Base-by-base conservation (phyloP, 768 basidiomycete genomes). In the Candolleomyces eurysporus region DNA sequence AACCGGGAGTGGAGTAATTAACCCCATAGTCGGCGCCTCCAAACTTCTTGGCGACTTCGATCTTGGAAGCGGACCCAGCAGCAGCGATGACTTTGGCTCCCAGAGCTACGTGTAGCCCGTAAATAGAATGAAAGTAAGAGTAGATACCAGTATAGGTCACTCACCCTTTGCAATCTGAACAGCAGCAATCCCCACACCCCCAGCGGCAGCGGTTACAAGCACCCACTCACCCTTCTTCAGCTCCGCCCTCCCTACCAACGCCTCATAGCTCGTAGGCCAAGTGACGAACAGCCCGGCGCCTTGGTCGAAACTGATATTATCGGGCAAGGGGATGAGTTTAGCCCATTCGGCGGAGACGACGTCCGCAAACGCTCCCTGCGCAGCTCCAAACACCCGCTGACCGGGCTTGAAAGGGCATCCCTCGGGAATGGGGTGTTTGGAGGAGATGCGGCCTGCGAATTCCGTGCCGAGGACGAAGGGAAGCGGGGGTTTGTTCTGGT, bases 51-150 rank as follows among this genome's bases (percentile, higher is more conserved):
- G 88, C 90, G 42, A 98, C 81, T 30, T 91, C 86, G 7, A 96
- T 79, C 73, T 99, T 99, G 46, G 80, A 76, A 32, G 79, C 78
- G 16, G 92, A 91, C 30, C 92, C 86, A 21, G 92, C 94, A 0
- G 95, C 96, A 0, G 94, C 97, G 66, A 99, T 98, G 21, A 99
- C 97, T 67, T 85, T 93, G 43, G 92, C 96, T 26, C 95, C 96
- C 51, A 97, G 80, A 8, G 83, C 95, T 94, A 61, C 14, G 6
- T 5, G 17, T 31, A 53, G 17, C 30, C n/a, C 2, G 26, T 22
- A 42, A 30, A 31, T 50, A 57, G 53, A 13, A 54, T 58, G 42
- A 61, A 36, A 48, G 53, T 50, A 30, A 26, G 4, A 4, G 26
- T 4, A 26, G 26, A 26, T 4, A 10, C 48, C 32, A 5, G 42